Evolutionary conservation across 768 basidiomycete species (phyloP), one percentile per base, ranked within the genome.

Genomic region (Agrocybe praecox): DNA sequence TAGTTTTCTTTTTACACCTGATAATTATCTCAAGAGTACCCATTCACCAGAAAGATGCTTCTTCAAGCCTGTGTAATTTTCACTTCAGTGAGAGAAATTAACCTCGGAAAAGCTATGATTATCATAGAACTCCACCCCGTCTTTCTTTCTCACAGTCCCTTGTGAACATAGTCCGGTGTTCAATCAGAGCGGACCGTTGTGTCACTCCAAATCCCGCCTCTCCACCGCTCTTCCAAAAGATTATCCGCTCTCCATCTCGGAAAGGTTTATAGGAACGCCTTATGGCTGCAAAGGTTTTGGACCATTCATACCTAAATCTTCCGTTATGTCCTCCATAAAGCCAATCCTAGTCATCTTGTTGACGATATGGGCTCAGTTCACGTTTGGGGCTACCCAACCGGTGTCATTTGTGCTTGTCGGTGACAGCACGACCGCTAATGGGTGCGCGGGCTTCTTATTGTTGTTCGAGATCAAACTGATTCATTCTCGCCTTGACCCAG

Each of bases 381-480:
- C 43, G 19, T 53, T 23, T 17, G 54, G 32, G 42, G 46, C 52
- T 29, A 34, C 36, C 14, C 53, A 43, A 24, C 65, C 64, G 22
- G 74, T 72, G 14, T 73, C 75, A 2, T 77, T 75, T 45, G 72
- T 76, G 2, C 61, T 78, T n/a, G 67, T 78, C 18, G 74, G 74
- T 17, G 75, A 76, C 61, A 74, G 72, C 42, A 78, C 76, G 17
- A 76, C 76, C 0, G 75, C 74, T 14, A 76, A 76, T 47, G 71
- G 67, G 74, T 72, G 46, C 53, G 60, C 55, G 6, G 14, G 11
- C 23, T 34, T 23, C 21, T 11, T 34, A 48, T 19, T 36, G 18
- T 32, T n/a, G 22, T 2, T 12, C 9, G 5, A 34, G 10, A 15
- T 21, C 33, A 12, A 17, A 36, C n/a, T n/a, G 19, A 9, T 42